phyloP scores from a whole-genome alignment of 768 basidiomycete species.

The Multifurca ochricompacta region DNA sequence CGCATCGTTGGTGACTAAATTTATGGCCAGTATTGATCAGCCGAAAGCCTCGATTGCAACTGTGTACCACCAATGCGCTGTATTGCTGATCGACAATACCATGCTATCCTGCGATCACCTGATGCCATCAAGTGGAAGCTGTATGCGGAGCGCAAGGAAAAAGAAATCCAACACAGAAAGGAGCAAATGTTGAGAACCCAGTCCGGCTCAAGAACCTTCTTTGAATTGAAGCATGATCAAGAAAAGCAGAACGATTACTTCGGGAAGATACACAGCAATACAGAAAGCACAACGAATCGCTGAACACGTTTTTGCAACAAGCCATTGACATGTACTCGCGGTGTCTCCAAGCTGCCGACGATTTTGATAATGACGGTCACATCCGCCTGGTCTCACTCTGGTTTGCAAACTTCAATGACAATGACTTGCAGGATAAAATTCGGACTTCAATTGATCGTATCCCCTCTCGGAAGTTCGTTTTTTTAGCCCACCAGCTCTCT shows the following conservation, averaged over 20 bases:
- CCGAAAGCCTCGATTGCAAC: slow-evolving; percentile 32
- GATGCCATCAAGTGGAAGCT: slow-evolving; percentile 62
- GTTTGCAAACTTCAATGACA: slow-evolving; percentile 78
- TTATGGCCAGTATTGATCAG: slow-evolving; percentile 7
- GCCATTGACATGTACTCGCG: slow-evolving; percentile 84
- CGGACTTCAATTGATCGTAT: slow-evolving; percentile 45
- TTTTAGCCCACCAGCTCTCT: slow-evolving; percentile 87
- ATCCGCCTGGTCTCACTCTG: slow-evolving; percentile 86
- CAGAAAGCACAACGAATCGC: slow-evolving; percentile 35
- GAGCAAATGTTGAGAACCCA: slow-evolving; percentile 28
- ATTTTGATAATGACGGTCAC: slow-evolving; percentile 66
- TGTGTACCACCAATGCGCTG: slow-evolving; percentile 75
- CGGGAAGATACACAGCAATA: slow-evolving; percentile 45
- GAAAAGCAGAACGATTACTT: slow-evolving; percentile 42
- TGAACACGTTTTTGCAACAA: slow-evolving; percentile 56
- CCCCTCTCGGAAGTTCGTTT: slow-evolving; percentile 84
- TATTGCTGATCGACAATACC: slow-evolving; percentile 88
- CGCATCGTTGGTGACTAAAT: slow-evolving; percentile 27
- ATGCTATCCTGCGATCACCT: slow-evolving; percentile 57
- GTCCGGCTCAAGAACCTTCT: slow-evolving; percentile 20
- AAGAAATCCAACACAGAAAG: slow-evolving; percentile 55
- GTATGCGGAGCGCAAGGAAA: slow-evolving; percentile 63
- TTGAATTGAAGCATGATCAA: slow-evolving; percentile 32
- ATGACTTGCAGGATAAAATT: slow-evolving; percentile 37
- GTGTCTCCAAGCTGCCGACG: slow-evolving; percentile 61